Conservation (phyloP, 2,329 filamentous ascomycete species). For the Coleophoma eucalyptorum region DNA sequence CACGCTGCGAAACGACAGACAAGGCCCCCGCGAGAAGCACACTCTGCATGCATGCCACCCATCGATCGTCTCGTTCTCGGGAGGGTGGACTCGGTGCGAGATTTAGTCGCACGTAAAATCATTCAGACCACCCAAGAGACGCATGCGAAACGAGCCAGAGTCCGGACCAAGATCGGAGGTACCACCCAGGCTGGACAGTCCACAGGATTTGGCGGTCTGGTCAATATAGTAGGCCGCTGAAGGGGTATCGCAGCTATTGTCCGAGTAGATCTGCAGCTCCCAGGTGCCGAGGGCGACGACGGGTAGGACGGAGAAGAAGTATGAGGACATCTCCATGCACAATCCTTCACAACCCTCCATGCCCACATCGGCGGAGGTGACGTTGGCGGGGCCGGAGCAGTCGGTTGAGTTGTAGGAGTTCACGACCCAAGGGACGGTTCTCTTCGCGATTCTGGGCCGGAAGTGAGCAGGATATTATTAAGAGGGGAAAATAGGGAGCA, state of each 20-base stretch:
- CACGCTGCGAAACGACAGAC: too few relatives aligned
- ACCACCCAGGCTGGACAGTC: neutral
- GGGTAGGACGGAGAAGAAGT: neutral
- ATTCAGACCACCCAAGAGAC: neutral
- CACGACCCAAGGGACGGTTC: neutral
- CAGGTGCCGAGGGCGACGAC: neutral
- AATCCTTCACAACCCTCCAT: neutral
- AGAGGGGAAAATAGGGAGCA: neutral
- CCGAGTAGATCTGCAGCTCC: neutral
- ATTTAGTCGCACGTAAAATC: neutral
- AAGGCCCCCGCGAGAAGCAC: too few relatives aligned
- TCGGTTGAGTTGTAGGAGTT: neutral
- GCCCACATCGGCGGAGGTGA: neutral
- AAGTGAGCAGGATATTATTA: neutral
- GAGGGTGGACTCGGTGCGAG: too few relatives aligned
- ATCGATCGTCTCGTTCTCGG: too few relatives aligned
- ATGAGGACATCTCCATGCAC: neutral
- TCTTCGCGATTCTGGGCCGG: neutral
- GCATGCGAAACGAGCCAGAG: neutral
- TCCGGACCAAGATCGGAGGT: too few relatives aligned
- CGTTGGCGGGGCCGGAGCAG: neutral
- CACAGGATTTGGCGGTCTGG: neutral
- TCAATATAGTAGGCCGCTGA: neutral
- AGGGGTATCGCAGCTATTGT: neutral
- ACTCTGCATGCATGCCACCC: too few relatives aligned